These are phyloP conservation scores for Epichloe aotearoae DNA, from an alignment of 2,329 filamentous ascomycete genomes.

Conservation along the genomic window DNA sequence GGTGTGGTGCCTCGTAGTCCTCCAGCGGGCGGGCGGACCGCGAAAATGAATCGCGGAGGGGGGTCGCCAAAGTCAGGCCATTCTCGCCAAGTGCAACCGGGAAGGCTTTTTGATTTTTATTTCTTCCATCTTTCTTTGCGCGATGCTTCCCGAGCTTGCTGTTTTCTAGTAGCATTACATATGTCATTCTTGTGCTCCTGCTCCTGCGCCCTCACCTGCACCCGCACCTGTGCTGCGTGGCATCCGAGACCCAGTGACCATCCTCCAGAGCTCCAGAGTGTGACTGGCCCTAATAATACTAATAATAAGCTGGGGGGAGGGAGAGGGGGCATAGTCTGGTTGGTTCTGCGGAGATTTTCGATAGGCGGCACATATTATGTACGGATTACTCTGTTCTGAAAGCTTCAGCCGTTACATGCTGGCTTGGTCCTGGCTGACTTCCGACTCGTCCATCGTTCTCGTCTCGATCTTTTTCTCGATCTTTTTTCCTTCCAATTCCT, in stretches of 20 bases:
- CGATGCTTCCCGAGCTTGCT: not conserved
- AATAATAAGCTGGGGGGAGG: not conserved
- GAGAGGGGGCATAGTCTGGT: not conserved
- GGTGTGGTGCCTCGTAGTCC: not conserved
- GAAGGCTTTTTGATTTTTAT: not conserved
- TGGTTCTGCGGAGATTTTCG: not conserved
- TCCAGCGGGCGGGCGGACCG: not conserved
- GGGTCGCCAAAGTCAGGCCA: conserved; percentile 9
- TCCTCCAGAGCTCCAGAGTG: not conserved
- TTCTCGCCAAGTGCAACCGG: not conserved
- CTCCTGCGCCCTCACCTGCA: not conserved
- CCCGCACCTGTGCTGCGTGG: too few relatives aligned
- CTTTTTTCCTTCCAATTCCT: too few relatives aligned
- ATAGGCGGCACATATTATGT: not conserved
- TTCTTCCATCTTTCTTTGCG: not conserved
- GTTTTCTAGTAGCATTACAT: not conserved
- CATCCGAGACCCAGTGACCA: not conserved
- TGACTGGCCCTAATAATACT: too few relatives aligned
- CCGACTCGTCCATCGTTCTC: not conserved
- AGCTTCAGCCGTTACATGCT: not conserved
- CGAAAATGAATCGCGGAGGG: conserved; percentile 2
- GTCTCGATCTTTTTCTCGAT: too few relatives aligned
- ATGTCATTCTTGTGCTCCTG: not conserved
- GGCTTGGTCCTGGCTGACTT: too few relatives aligned
- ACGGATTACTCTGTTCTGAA: not conserved